A percentile compares a stretch with the other conserved stretches of the same genome.
Conservation (phyloP, 768 basidiomycete genomes). For the Phlebiopsis flavidoalba region DNA sequence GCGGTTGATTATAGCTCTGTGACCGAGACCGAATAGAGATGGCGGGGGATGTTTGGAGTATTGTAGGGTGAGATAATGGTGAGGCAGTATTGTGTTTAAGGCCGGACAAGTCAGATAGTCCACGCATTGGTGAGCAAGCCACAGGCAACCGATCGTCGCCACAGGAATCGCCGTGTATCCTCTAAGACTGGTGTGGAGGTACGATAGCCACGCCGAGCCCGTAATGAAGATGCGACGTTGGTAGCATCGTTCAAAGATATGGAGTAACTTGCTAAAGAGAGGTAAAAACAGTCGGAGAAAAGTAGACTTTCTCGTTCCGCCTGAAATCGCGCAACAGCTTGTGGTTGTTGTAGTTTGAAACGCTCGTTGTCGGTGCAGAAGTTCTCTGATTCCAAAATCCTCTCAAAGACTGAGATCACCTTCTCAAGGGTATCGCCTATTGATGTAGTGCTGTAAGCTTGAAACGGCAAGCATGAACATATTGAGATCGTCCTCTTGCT, state of each 20-base stretch:
- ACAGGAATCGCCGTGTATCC: neutral
- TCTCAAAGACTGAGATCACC: neutral
- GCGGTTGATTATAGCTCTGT: too few species aligned
- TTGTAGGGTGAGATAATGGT: too few species aligned
- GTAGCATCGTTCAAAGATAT: neutral
- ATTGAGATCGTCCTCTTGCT: neutral
- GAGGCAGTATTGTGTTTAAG: neutral
- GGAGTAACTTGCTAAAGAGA: neutral
- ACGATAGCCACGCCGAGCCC: neutral
- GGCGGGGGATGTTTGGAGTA: too few species aligned
- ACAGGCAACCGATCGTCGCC: neutral
- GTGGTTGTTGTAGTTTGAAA: neutral
- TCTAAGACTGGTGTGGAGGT: neutral
- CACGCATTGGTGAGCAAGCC: neutral
- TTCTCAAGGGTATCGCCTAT: neutral
- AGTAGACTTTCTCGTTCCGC: neutral
- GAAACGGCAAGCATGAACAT: neutral
- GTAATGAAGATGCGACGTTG: neutral
- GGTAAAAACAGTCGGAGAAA: neutral
- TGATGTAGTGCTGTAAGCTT: neutral
- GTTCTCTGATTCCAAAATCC: neutral
- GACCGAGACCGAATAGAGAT: too few species aligned
- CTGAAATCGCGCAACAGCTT: neutral
- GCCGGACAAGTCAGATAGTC: neutral
- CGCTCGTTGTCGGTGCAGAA: neutral